A percentile compares a stretch with the other conserved stretches of the same genome.
Conservation (phyloP, 805 yeast genomes). For the Saccharomyces paradoxus region DNA sequence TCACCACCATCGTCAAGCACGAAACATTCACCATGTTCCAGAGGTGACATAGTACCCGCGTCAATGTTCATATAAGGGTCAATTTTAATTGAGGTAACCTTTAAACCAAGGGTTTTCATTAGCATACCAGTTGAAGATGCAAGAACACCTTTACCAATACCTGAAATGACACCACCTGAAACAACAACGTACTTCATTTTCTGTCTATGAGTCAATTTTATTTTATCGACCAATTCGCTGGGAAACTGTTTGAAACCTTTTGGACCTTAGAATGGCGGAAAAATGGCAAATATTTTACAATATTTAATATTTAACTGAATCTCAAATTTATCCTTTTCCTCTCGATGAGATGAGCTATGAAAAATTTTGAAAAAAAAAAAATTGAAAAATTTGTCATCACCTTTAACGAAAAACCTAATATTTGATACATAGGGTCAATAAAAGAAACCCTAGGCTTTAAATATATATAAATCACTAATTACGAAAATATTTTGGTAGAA, state of each 20-base stretch:
- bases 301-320: not conserved
- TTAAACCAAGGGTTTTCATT: slow-evolving; percentile 84
- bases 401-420: not conserved
- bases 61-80: slow-evolving; percentile 99
- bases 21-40: slow-evolving; percentile 98
- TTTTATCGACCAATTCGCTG: not conserved
- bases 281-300: not conserved
- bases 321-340: not conserved
- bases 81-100: slow-evolving; percentile 94
- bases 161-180: slow-evolving; percentile 98
- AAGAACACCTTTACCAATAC: slow-evolving; percentile 97
- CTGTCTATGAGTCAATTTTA: not conserved
- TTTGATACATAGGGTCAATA: not conserved
- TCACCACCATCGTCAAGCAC: slow-evolving; percentile 98
- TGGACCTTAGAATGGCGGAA: not conserved
- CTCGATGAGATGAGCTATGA: not conserved
- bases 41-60: slow-evolving; percentile 99
- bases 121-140: slow-evolving; percentile 96
- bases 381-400: not conserved
- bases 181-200: slow-evolving; percentile 97
- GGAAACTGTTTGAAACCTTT: not conserved
- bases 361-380: not conserved
- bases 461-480: not conserved
- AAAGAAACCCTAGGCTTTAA: not conserved
- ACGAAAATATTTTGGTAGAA: not conserved